Evolutionary conservation across 176 grass and related monocot species (phyloP), one percentile per base, ranked within the genome.

Genomic region (Eleusine coracana): DNA sequence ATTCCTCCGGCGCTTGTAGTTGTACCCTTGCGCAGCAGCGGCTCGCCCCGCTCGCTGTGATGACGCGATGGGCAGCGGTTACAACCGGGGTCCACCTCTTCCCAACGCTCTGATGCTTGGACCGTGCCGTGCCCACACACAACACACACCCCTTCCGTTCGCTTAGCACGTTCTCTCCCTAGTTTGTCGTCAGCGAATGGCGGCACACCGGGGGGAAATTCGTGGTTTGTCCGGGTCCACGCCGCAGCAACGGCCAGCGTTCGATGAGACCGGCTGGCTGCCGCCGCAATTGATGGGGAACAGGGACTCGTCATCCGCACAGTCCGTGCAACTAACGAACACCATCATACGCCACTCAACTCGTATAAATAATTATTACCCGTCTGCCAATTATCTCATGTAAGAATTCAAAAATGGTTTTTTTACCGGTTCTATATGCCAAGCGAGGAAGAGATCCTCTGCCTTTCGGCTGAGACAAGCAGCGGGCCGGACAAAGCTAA

Each of bases 281-380:
- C 44, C 12, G 42, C 45, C 29, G 72, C 50, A n/a, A 7, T 5
- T 9, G 81, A 51, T 37, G 28, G 23, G 23, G 0, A 74, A 31
- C 34, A 46, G 59, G 34, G 38, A 66, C 31, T 60, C 70, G 71
- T 65, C 60, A 66, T 64, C 29, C 31, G 11, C 71, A 55, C 71
- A 6, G 58, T 27, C 21, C 10, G 5, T 5, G 75, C 59, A 49
- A 38, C 73, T 14, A 16, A 25, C 70, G 18, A 45, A 20, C 69
- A 7, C 10, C 16, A 50, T 48, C 25, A 8, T 45, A 28, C 59
- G 59, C 23, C 59, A 62, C 54, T 56, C 54, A 18, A 7, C 5
- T 20, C 54, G 17, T 50, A 42, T 42, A 42, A 42, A 6, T 34
- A 34, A 34, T 34, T 34, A 34, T 34, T 34, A 34, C 31, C 31